Conservation (phyloP, 163 green algal species). For the Scenedesmus sp. region DNA sequence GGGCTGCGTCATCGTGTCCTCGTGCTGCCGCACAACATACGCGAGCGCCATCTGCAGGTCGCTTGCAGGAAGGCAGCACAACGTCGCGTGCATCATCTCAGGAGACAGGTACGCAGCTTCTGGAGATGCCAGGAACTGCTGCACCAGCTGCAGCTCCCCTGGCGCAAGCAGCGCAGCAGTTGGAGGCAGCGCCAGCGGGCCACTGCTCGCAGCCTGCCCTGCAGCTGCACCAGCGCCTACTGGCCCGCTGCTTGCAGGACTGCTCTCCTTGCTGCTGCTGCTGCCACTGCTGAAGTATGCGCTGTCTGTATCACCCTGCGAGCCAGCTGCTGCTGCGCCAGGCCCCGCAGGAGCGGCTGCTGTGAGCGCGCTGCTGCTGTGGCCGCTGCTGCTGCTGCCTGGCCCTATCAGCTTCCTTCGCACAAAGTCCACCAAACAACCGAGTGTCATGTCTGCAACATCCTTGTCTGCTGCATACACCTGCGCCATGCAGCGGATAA, state of each 20-base stretch:
- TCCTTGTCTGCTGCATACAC: constrained; percentile 67
- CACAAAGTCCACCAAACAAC: constrained; percentile 71
- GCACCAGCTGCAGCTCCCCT: constrained; percentile 53
- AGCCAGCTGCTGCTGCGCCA: neutral
- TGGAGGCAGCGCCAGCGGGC: neutral
- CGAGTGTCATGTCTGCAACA: constrained; percentile 64
- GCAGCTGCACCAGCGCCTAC: neutral
- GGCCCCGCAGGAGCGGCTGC: constrained; percentile 13
- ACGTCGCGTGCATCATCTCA: constrained; percentile 61
- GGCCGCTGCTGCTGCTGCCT: neutral
- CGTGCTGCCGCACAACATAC: constrained; percentile 67
- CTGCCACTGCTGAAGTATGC: constrained; percentile 24
- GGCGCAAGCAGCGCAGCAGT: neutral
- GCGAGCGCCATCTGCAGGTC: constrained; percentile 70
- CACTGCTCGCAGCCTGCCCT: neutral
- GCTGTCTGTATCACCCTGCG: neutral
- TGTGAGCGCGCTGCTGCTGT: constrained; percentile 34
- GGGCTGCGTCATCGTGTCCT: constrained; percentile 36
- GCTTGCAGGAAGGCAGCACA: constrained; percentile 58
- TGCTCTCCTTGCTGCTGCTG: constrained; percentile 37
- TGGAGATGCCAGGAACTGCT: constrained; percentile 64
- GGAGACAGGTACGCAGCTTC: constrained; percentile 61
- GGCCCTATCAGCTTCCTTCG: constrained; percentile 59
- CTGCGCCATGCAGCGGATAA: constrained; percentile 69
- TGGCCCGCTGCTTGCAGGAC: constrained; percentile 1